Percentiles rank a stretch among this genome's conserved stretches.
Conservation (phyloP, 331 rosid species). For the Quercus tomentella region DNA sequence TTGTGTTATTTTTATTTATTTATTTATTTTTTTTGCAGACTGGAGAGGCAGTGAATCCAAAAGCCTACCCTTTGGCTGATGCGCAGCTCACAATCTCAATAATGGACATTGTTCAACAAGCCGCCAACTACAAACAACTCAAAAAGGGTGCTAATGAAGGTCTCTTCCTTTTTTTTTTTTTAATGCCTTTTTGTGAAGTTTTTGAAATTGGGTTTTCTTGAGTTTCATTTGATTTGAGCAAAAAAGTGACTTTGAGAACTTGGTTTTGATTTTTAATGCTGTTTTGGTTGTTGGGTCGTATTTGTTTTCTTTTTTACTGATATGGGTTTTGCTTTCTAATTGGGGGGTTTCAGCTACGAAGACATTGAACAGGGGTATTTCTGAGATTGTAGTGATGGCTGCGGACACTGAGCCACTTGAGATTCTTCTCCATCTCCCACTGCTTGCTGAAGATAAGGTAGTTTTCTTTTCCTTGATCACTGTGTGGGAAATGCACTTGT, state of each 20-base stretch:
- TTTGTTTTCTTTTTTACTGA: not conserved
- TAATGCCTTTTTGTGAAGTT: not conserved
- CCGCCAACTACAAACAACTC: constrained; percentile 89
- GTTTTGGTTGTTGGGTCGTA: not conserved
- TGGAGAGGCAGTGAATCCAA: constrained; percentile 79
- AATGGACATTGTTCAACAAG: constrained; percentile 87
- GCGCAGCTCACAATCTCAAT: constrained; percentile 74
- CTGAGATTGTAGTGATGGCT: constrained; percentile 84
- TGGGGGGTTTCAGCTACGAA: constrained; percentile 62
- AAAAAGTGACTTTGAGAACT: not conserved
- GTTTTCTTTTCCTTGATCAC: not conserved
- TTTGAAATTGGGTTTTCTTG: not conserved
- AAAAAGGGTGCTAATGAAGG: constrained; percentile 98
- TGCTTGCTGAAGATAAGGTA: constrained; percentile 89
- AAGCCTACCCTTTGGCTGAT: constrained; percentile 88
- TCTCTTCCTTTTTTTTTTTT: not conserved
- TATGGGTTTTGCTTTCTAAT: not conserved
- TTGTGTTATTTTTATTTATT: not conserved
- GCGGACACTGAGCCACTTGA: constrained; percentile 87
- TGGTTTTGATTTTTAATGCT: not conserved
- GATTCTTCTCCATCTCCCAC: constrained; percentile 87
- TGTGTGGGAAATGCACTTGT: not conserved
- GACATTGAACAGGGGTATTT: constrained; percentile 77
- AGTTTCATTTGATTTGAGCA: not conserved
- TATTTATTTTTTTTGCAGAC: constrained; percentile 61